Conservation (phyloP, 495 filamentous ascomycete species). For the Penicillium silybi region DNA sequence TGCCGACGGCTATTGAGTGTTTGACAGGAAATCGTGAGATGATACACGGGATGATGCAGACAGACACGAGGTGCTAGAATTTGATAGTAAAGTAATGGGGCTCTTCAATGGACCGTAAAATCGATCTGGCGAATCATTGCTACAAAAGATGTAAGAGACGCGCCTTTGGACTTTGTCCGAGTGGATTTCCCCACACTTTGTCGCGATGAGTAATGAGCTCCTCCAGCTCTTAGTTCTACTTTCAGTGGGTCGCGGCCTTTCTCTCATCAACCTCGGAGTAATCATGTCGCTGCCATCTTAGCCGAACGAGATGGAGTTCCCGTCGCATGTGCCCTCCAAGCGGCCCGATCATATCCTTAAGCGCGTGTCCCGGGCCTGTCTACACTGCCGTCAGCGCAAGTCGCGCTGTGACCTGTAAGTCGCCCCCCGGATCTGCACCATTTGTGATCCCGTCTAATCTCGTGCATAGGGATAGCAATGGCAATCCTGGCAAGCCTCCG, state of each 20-base stretch:
- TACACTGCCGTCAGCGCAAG: slow-evolving; percentile 60
- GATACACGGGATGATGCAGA: background rate
- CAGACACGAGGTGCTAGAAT: background rate
- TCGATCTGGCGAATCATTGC: background rate
- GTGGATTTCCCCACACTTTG: slow-evolving; percentile 3
- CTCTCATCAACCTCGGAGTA: slow-evolving; percentile 5
- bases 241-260: slow-evolving; percentile 18
- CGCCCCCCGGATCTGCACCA: slow-evolving; percentile 17
- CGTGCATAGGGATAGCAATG: slow-evolving; percentile 39
- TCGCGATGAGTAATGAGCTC: slow-evolving; percentile 17
- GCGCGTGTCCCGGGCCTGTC: slow-evolving; percentile 58
- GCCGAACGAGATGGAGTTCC: slow-evolving; percentile 13
- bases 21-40: background rate
- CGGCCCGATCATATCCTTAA: slow-evolving; percentile 39
- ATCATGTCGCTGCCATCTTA: slow-evolving; percentile 9
- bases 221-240: background rate
- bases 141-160: background rate
- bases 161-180: no score
- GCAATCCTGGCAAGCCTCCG: slow-evolving; percentile 48
- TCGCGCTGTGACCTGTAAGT: slow-evolving; percentile 62
- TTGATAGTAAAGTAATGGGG: background rate
- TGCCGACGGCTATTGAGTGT: slow-evolving; percentile 28
- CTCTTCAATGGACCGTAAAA: background rate
- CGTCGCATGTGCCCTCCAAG: slow-evolving; percentile 10
- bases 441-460: slow-evolving; percentile 13